Conservation (phyloP, 2,329 filamentous ascomycete species). For the Xylariaceae sp. region DNA sequence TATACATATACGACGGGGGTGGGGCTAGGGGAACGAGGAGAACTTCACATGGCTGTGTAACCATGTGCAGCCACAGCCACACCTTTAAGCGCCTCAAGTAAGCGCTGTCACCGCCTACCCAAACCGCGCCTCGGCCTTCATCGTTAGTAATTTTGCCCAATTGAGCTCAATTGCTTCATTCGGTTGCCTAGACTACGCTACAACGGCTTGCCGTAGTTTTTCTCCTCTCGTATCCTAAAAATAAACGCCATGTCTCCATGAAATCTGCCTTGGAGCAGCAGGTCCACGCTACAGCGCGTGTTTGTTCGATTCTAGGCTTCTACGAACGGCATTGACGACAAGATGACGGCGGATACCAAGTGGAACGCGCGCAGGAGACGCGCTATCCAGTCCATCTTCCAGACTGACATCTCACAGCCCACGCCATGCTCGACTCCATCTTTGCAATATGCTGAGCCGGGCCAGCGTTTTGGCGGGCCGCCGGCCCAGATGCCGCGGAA, state of each 20-base stretch:
- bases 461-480: constrained; percentile 51
- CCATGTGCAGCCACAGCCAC: not conserved
- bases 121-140: constrained; percentile 11
- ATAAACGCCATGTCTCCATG: constrained; percentile 10
- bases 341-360: constrained; percentile 42
- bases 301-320: constrained; percentile 7
- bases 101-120: constrained; percentile 22
- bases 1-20: constrained; percentile 11
- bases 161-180: constrained; percentile 9
- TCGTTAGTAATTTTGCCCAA: constrained; percentile 15
- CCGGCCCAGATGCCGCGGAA: constrained; percentile 29
- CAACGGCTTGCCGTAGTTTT: not conserved
- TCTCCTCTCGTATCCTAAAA: constrained; percentile 15
- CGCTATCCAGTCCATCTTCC: constrained; percentile 60
- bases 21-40: not conserved
- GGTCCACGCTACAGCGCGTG: constrained; percentile 4
- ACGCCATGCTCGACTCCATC: constrained; percentile 48
- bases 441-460: constrained; percentile 43
- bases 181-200: constrained; percentile 20
- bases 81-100: constrained; percentile 12
- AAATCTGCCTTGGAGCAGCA: not conserved
- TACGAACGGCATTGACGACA: constrained; percentile 2
- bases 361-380: constrained; percentile 52
- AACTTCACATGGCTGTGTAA: constrained; percentile 12
- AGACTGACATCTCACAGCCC: constrained; percentile 52